phyloP scores from a whole-genome alignment of 2,329 filamentous ascomycete species.

The Penicillium brasilianum region DNA sequence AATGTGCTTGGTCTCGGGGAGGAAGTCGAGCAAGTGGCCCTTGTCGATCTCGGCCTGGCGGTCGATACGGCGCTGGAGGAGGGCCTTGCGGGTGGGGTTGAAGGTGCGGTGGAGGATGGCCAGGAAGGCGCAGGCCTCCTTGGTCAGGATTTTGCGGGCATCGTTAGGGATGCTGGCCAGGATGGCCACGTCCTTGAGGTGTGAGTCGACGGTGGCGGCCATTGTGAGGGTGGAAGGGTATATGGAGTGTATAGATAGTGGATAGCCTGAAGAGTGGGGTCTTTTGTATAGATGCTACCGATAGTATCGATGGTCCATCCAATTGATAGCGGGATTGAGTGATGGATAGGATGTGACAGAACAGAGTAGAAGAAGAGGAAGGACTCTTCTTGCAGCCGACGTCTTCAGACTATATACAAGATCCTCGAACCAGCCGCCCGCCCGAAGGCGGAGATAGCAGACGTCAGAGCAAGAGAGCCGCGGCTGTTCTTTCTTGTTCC shows the following conservation, averaged over 20 bases:
- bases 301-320: background rate
- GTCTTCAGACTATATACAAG: conserved; percentile 22
- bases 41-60: conserved; percentile 94
- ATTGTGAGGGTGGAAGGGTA: conserved; percentile 53
- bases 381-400: background rate
- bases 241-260: conserved; percentile 4
- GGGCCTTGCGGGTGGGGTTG: conserved; percentile 82
- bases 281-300: background rate
- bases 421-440: conserved; percentile 18
- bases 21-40: conserved; percentile 87
- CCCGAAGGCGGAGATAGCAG: conserved; percentile 30
- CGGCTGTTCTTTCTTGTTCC: conserved; percentile 24
- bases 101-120: conserved; percentile 94
- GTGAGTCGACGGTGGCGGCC: conserved; percentile 71
- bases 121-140: conserved; percentile 87
- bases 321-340: conserved; percentile 4
- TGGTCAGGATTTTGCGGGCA: conserved; percentile 89
- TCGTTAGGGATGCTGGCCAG: conserved; percentile 77
- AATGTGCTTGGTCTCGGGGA: conserved; percentile 93
- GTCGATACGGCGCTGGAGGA: conserved; percentile 82
- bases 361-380: background rate
- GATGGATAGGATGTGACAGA: background rate
- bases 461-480: conserved; percentile 31
- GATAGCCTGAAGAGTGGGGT: background rate
- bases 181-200: conserved; percentile 87